Evolutionary conservation across 257 asterid genomes (phyloP), one percentile per base, ranked within the genome.

Genomic region (Leonotis leonurus): DNA sequence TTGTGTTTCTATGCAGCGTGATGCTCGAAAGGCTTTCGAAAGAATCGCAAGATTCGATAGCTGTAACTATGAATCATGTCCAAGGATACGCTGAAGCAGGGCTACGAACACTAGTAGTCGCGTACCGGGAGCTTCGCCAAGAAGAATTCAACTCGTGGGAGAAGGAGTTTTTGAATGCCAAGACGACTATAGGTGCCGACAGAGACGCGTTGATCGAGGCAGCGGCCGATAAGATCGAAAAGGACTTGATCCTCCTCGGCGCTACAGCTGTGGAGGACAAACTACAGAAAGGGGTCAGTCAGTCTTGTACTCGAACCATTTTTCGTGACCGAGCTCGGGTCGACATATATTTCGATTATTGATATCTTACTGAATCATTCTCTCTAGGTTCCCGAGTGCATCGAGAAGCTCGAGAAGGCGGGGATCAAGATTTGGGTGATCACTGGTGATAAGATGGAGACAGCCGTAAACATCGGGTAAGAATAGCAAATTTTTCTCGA

Each of bases 381-480:
- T 70, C 54, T 73, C 55, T 62, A 92, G 99, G 99, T 92, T 69
- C 96, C 99, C 13, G 91, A 85, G 80, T 92, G 99, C 83, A 92
- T 92, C 24, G 83, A 77, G 63, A 92, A 85, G 75, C 95, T 92
- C 29, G 88, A 84, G 62, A 65, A 56, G 49, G 96, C 99, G 32
- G 99, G 99, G 57, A 79, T 92, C 53, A 92, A 84, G 79, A 79
- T 92, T 66, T 92, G 99, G 99, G 95, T 92, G 74, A 85, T 92
- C 71, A 92, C 99, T 2, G 99, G 99, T 46, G 99, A 92, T 74
- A 87, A 92, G 83, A 89, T 89, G 99, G 99, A 92, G 83, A 92
- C 99, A 0, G 99, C 99, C 7, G 85, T 92, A 73, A 92, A 92
- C 71, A 92, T 89, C 61, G 99, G 99, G 99, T 89, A 73, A 56